phyloP scores from a whole-genome alignment of 2,329 filamentous ascomycete species.

The Claviceps sp. region DNA sequence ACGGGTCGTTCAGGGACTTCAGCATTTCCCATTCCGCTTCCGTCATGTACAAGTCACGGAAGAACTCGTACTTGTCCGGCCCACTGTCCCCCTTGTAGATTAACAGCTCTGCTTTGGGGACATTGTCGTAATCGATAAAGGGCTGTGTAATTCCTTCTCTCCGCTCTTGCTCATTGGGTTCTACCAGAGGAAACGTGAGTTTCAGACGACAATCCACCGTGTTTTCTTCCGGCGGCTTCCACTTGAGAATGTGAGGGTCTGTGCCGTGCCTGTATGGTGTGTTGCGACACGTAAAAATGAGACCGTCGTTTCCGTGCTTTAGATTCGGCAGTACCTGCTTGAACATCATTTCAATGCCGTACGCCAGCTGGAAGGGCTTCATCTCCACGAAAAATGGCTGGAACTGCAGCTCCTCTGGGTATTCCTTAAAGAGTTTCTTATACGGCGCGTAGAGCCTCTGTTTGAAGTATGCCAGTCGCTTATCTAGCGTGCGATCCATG shows the following conservation, averaged over 20 bases:
- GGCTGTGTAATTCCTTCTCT: conserved; percentile 50
- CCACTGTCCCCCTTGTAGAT: conserved; percentile 50
- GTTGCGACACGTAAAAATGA: conserved; percentile 92
- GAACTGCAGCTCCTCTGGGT: conserved; percentile 53
- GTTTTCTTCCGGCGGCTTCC: conserved; percentile 94
- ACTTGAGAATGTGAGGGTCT: conserved; percentile 88
- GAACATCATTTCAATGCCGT: conserved; percentile 89
- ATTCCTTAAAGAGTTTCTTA: conserved; percentile 46
- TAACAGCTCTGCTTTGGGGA: conserved; percentile 61
- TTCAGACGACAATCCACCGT: conserved; percentile 82
- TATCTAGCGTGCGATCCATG: conserved; percentile 71
- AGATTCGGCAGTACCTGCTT: conserved; percentile 69
- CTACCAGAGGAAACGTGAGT: conserved; percentile 60
- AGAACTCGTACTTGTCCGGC: conserved; percentile 45
- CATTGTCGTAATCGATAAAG: conserved; percentile 65
- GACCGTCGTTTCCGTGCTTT: conserved; percentile 85
- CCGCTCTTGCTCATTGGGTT: conserved; percentile 54
- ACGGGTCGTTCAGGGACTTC: conserved; percentile 57
- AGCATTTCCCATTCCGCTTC: conserved; percentile 72
- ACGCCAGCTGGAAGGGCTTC: conserved; percentile 81
- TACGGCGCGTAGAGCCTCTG: conserved; percentile 64
- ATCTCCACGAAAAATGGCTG: conserved; percentile 74
- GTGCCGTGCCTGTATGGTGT: conserved; percentile 82
- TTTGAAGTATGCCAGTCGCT: conserved; percentile 76
- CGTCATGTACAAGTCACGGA: conserved; percentile 54